These are phyloP conservation scores for Aspergillus ellipticus DNA, from an alignment of 495 filamentous ascomycete genomes.

Conservation along the genomic window DNA sequence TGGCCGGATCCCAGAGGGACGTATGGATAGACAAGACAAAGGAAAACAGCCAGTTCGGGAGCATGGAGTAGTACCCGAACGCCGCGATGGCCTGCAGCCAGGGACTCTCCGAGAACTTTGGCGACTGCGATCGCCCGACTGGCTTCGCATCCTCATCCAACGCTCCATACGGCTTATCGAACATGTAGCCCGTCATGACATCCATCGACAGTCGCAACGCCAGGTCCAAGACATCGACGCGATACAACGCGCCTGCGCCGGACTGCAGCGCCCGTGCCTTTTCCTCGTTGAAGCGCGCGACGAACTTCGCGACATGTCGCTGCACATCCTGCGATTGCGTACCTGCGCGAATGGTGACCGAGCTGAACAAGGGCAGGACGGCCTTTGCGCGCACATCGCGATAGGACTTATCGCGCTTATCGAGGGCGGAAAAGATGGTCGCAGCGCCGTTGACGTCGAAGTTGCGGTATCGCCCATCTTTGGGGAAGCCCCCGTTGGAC, in stretches of 20 bases:
- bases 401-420: not conserved
- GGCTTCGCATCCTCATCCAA: not conserved
- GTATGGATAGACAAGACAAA: not conserved
- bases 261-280: not conserved
- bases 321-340: not conserved
- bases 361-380: not conserved
- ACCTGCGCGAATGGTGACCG: not conserved
- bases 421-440: conserved; percentile 2
- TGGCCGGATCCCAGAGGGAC: not conserved
- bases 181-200: conserved; percentile 4
- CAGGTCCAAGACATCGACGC: not conserved
- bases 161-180: not conserved
- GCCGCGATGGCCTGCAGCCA: conserved; percentile 4
- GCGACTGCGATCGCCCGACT: not conserved
- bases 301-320: not conserved
- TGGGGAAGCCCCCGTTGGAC: conserved; percentile 1
- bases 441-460: not conserved
- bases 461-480: conserved; percentile 3
- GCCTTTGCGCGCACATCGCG: conserved; percentile 4
- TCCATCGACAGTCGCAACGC: not conserved
- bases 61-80: conserved; percentile 2
- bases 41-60: conserved; percentile 1
- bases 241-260: not conserved
- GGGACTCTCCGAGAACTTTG: not conserved
- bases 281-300: not conserved